These are phyloP conservation scores for Arctium lappa DNA, from an alignment of 129 eudicot species.

Conservation along the genomic window DNA sequence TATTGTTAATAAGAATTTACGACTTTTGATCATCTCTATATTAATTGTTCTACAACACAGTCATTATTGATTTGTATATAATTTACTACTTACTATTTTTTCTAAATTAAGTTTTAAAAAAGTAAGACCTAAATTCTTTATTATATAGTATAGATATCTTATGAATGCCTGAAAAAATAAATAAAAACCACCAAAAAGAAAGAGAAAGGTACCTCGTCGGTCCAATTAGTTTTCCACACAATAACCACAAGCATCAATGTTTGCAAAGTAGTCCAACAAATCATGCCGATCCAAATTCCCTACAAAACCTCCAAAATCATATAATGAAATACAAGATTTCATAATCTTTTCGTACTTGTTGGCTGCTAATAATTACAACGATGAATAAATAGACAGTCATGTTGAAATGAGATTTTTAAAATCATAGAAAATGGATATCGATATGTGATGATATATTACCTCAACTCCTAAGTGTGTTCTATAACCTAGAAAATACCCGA, in stretches of 20 bases:
- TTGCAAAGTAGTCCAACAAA: slow-evolving; percentile 62
- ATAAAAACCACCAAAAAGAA: neutral
- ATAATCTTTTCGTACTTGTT: neutral
- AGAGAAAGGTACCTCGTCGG: slow-evolving; percentile 45
- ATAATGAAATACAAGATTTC: neutral
- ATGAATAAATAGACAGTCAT: neutral
- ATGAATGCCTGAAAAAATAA: too few relatives aligned
- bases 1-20: too few relatives aligned
- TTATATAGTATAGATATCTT: too few relatives aligned
- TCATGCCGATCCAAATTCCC: slow-evolving; percentile 95
- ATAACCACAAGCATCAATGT: slow-evolving; percentile 52
- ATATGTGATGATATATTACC: slow-evolving; percentile 26
- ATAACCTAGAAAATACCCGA: slow-evolving; percentile 68
- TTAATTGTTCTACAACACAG: too few relatives aligned
- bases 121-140: too few relatives aligned
- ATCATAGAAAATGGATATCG: neutral
- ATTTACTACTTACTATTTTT: too few relatives aligned
- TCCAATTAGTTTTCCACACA: slow-evolving; percentile 72
- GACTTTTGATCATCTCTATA: too few relatives aligned
- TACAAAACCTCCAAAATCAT: slow-evolving; percentile 11
- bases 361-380: neutral
- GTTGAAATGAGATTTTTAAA: neutral
- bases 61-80: too few relatives aligned
- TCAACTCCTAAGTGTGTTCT: slow-evolving; percentile 54
- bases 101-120: too few relatives aligned